A percentile compares a stretch with the other conserved stretches of the same genome.
These are phyloP conservation scores for Cladosporium sp. DNA, from an alignment of 2,329 filamentous ascomycete genomes.

Conservation along the genomic window DNA sequence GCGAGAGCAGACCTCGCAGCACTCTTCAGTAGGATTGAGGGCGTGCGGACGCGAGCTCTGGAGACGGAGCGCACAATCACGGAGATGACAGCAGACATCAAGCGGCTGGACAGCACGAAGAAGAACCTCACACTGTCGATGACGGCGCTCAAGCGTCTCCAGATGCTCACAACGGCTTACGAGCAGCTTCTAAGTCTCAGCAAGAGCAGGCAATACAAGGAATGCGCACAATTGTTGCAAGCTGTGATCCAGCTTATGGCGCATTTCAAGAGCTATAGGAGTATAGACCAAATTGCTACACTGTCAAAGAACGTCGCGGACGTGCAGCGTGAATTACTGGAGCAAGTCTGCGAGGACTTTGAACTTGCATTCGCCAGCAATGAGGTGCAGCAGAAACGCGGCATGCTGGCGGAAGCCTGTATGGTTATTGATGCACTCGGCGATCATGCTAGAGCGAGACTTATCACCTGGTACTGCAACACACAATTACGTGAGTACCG, in stretches of 20 bases:
- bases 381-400: constrained; percentile 70
- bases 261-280: constrained; percentile 96
- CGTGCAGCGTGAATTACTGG: constrained; percentile 84
- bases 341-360: constrained; percentile 99
- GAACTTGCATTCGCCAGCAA: constrained; percentile 90
- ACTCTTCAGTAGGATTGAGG: constrained; percentile 93
- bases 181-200: constrained; percentile 85
- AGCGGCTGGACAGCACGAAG: constrained; percentile 93
- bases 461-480: constrained; percentile 97
- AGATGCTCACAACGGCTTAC: constrained; percentile 99
- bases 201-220: constrained; percentile 85
- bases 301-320: constrained; percentile 91
- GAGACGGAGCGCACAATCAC: constrained; percentile 95
- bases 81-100: constrained; percentile 98
- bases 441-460: constrained; percentile 75
- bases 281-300: constrained; percentile 95
- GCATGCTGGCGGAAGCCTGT: constrained; percentile 80
- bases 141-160: constrained; percentile 93
- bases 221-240: constrained; percentile 90
- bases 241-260: constrained; percentile 97
- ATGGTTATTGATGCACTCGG: constrained; percentile 93
- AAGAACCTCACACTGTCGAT: constrained; percentile 94
- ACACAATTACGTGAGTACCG: constrained; percentile 94
- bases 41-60: constrained; percentile 81
- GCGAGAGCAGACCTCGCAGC: constrained; percentile 86